Conservation (phyloP, 2,329 filamentous ascomycete species). For the Ascochyta viciae-villosae region DNA sequence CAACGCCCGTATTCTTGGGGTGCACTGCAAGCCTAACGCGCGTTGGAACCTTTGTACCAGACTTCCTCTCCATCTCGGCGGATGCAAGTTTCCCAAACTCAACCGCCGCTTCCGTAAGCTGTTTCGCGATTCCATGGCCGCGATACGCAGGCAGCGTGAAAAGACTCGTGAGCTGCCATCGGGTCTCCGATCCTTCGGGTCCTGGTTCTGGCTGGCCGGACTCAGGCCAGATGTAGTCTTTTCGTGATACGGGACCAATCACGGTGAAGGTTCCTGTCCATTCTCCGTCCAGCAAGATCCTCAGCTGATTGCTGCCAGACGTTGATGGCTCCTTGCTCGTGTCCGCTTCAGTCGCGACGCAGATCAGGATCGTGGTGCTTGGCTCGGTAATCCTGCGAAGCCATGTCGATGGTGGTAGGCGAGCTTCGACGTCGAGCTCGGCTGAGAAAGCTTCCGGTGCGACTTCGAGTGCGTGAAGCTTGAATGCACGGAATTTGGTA, state of each 20-base stretch:
- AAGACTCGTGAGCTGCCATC: slow-evolving; percentile 13
- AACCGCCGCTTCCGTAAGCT: slow-evolving; percentile 6
- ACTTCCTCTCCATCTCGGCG: neutral
- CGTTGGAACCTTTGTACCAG: neutral
- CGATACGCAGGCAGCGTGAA: slow-evolving; percentile 7
- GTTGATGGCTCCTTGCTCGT: neutral
- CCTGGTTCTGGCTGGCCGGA: slow-evolving; percentile 8
- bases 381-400: slow-evolving; percentile 4
- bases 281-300: neutral
- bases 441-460: slow-evolving; percentile 1
- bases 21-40: slow-evolving; percentile 10
- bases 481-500: too few species aligned
- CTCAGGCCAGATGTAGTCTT: neutral
- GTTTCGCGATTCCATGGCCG: neutral
- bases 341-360: neutral
- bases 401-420: slow-evolving; percentile 9
- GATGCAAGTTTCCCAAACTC: slow-evolving; percentile 1
- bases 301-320: neutral
- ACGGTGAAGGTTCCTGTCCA: slow-evolving; percentile 15
- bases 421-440: neutral
- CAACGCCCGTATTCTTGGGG: slow-evolving; percentile 8
- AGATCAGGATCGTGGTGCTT: slow-evolving; percentile 4
- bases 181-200: neutral
- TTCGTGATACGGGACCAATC: slow-evolving; percentile 5
- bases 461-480: too few species aligned